Conservation (phyloP, 73 alveolate genomes). For the Halteria grandinella region DNA sequence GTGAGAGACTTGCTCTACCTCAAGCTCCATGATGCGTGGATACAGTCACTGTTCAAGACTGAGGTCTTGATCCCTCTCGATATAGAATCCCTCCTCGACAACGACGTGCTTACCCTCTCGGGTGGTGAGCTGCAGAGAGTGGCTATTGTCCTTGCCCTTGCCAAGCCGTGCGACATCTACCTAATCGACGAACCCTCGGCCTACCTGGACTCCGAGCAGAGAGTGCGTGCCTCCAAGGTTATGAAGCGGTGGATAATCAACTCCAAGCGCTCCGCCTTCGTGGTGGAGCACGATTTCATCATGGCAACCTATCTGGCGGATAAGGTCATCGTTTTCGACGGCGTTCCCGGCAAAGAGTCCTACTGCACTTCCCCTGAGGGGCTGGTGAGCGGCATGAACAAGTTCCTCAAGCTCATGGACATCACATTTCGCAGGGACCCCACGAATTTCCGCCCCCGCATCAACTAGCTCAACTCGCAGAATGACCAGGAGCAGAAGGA, state of each 20-base stretch:
- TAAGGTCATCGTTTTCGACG: constrained; percentile 88
- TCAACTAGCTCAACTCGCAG: constrained; percentile 93
- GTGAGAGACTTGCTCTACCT: constrained; percentile 81
- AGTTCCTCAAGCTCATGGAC: constrained; percentile 90
- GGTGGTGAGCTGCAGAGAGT: constrained; percentile 99
- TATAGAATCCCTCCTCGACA: constrained; percentile 88
- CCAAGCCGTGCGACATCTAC: constrained; percentile 94
- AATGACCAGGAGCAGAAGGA: constrained; percentile 93
- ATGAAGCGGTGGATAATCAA: constrained; percentile 93
- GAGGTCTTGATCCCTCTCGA: constrained; percentile 95
- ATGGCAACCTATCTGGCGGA: constrained; percentile 98
- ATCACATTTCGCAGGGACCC: constrained; percentile 97
- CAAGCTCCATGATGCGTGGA: constrained; percentile 76
- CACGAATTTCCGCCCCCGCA: constrained; percentile 97
- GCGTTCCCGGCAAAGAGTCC: constrained; percentile 88
- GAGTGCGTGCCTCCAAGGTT: constrained; percentile 94
- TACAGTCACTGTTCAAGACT: constrained; percentile 89
- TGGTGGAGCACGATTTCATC: constrained; percentile 97
- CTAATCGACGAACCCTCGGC: constrained; percentile 98
- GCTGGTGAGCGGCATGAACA: constrained; percentile 95
- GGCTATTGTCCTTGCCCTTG: constrained; percentile 93
- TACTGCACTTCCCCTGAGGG: constrained; percentile 93
- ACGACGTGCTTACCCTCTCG: constrained; percentile 88
- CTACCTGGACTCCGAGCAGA: constrained; percentile 95
- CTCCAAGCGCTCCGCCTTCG: constrained; percentile 90